Evolutionary conservation across 2,329 filamentous ascomycete species (phyloP).

Genomic region (Fusarium phyllophilum): DNA sequence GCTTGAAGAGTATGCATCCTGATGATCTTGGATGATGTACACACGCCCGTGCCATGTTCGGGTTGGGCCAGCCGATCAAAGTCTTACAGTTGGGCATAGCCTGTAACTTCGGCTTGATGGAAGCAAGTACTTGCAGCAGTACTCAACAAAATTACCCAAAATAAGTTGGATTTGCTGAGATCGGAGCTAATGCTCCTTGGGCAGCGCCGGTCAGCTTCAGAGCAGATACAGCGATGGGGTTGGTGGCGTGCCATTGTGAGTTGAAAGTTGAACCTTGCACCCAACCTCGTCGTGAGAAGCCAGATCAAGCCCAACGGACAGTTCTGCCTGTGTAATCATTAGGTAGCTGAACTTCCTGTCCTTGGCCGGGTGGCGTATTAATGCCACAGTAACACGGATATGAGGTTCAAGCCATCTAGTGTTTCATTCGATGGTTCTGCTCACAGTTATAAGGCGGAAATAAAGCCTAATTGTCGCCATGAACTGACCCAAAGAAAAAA

Average conservation of each 20-base stretch:
- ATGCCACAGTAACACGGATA: rapidly evolving
- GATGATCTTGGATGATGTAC: background rate
- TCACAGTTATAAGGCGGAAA: background rate
- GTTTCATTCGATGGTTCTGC: rapidly evolving
- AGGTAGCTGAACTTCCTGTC: rapidly evolving
- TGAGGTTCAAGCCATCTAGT: background rate
- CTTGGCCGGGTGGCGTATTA: too few species aligned
- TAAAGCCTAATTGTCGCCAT: background rate
- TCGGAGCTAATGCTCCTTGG: background rate
- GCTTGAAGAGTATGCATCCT: background rate
- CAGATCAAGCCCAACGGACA: too few species aligned
- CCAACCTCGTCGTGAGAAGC: too few species aligned
- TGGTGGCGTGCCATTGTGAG: background rate
- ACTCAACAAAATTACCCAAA: too few species aligned
- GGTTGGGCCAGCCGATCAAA: background rate
- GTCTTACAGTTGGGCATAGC: background rate
- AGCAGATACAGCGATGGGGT: background rate
- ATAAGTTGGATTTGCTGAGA: rapidly evolving
- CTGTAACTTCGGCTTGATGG: background rate
- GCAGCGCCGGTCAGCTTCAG: background rate
- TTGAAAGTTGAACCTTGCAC: background rate
- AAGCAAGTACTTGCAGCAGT: background rate
- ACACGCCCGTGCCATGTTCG: background rate
- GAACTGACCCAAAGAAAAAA: too few species aligned
- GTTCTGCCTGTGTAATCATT: background rate